Conservation (phyloP, 305 asterid genomes). For the Fraxinus platypoda region DNA sequence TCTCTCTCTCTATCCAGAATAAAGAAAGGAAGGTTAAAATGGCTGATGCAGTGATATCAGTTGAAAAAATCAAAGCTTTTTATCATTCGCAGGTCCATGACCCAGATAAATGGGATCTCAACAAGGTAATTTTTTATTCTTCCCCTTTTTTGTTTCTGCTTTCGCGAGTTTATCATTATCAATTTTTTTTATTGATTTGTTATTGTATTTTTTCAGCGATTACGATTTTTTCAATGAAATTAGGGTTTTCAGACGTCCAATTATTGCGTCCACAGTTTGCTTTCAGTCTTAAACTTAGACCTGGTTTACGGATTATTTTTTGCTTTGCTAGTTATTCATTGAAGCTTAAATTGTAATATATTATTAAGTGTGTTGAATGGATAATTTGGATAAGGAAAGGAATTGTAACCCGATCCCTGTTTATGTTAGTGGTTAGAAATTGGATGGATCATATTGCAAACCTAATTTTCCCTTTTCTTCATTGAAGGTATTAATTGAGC, state of each 20-base stretch:
- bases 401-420: too few species aligned
- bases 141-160: not conserved
- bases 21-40: conserved; percentile 21
- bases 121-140: conserved; percentile 45
- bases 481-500: not conserved
- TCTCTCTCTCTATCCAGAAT: not conserved
- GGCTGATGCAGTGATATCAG: conserved; percentile 55
- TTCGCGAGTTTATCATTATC: not conserved
- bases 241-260: not conserved
- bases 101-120: conserved; percentile 72
- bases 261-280: not conserved
- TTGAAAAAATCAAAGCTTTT: conserved; percentile 65
- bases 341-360: not conserved
- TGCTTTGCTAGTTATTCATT: not conserved
- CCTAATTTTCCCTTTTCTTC: not conserved
- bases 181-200: not conserved
- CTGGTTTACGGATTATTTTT: not conserved
- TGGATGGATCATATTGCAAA: not conserved
- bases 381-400: not conserved
- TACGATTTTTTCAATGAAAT: not conserved
- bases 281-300: not conserved
- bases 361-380: not conserved
- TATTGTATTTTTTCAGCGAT: not conserved
- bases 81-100: conserved; percentile 82
- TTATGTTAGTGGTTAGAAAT: not conserved